phyloP scores from a whole-genome alignment of 805 yeast genomes.

The Wickerhamiella qilinensis region DNA sequence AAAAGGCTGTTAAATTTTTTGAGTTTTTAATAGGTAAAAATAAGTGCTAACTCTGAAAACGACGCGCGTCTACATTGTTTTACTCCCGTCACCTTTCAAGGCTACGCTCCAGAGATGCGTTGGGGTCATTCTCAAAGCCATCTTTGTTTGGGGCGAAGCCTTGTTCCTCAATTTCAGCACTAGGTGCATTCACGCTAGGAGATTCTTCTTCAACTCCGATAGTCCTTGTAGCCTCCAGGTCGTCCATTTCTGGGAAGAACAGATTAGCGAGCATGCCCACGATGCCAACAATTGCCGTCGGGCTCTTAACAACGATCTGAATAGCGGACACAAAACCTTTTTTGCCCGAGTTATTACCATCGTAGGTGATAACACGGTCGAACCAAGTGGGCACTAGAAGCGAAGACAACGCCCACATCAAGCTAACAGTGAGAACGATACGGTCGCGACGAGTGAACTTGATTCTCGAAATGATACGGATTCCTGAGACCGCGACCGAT shows the following conservation, averaged over 20 bases:
- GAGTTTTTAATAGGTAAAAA: no score
- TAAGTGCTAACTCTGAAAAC: no score
- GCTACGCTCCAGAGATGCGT: no score
- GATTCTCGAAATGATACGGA: constrained; percentile 37
- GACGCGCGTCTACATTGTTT: no score
- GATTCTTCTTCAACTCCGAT: no score
- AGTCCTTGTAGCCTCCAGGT: constrained; percentile 7
- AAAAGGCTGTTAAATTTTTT: no score
- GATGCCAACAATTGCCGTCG: constrained; percentile 53
- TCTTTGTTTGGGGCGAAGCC: no score
- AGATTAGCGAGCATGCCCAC: constrained; percentile 43
- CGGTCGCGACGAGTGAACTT: constrained; percentile 53
- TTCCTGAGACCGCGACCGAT: constrained; percentile 57
- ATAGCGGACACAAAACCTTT: constrained; percentile 50
- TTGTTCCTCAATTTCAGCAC: no score
- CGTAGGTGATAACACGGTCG: constrained; percentile 43
- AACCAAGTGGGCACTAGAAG: constrained; percentile 49
- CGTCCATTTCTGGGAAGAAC: constrained; percentile 27
- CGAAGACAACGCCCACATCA: constrained; percentile 50
- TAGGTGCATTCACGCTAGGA: no score
- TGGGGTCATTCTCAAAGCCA: no score
- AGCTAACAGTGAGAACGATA: constrained; percentile 46
- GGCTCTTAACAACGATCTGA: constrained; percentile 49
- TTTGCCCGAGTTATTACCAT: constrained; percentile 36
- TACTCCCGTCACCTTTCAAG: no score